phyloP scores from a whole-genome alignment of 1,139 yeast genomes.

The Suhomyces taliae region DNA sequence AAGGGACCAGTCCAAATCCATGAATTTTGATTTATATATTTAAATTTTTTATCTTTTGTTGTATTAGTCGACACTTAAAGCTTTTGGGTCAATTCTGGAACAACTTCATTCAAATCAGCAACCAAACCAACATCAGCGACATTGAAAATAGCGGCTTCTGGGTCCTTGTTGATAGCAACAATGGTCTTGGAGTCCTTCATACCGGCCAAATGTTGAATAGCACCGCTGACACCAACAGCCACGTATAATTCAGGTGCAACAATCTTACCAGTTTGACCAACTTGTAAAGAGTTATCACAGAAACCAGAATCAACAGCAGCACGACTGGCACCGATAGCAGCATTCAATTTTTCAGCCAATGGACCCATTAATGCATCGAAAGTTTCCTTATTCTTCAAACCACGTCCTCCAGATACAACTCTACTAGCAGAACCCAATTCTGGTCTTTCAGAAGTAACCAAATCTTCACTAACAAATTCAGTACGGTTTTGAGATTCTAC shows the following conservation, averaged over 20 bases:
- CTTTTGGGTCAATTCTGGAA: conserved; percentile 85
- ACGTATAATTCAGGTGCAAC: conserved; percentile 94
- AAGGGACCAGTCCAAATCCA: no score
- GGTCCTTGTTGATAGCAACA: conserved; percentile 92
- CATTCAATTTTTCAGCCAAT: conserved; percentile 78
- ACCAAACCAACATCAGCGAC: conserved; percentile 89
- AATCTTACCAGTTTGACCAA: conserved; percentile 97
- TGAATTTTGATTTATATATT: no score
- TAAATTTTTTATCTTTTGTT: no score
- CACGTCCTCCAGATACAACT: conserved; percentile 94
- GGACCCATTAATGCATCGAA: conserved; percentile 80
- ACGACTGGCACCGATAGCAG: conserved; percentile 97
- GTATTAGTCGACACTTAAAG: conserved; percentile 27
- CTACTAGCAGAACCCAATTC: conserved; percentile 80
- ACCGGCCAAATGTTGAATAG: conserved; percentile 97
- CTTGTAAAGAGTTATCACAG: conserved; percentile 96
- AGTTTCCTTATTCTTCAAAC: conserved; percentile 84
- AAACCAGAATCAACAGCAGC: conserved; percentile 97
- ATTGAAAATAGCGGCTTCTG: conserved; percentile 91
- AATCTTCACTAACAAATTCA: conserved; percentile 69
- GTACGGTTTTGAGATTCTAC: conserved; percentile 36
- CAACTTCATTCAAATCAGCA: conserved; percentile 80
- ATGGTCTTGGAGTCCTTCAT: conserved; percentile 95
- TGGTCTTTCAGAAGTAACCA: conserved; percentile 82
- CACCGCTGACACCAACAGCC: conserved; percentile 95